Conservation (phyloP, 2,329 filamentous ascomycete genomes). For the Lasiodiplodia citricola region DNA sequence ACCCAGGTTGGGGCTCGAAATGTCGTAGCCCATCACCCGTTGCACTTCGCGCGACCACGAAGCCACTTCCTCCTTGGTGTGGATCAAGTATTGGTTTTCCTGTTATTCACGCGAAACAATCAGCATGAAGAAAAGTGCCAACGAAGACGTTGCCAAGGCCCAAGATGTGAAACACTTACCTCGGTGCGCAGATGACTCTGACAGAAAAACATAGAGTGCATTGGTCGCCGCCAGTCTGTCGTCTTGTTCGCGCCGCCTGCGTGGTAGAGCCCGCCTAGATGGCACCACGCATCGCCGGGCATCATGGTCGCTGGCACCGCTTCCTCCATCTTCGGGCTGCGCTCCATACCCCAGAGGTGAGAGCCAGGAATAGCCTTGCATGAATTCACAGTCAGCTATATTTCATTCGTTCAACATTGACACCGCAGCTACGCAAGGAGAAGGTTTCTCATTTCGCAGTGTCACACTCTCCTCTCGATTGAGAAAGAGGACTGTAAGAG, state of each 20-base stretch:
- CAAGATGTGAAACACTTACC: neutral
- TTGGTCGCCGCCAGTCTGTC: constrained; percentile 25
- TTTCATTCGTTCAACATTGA: neutral
- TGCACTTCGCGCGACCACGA: constrained; percentile 15
- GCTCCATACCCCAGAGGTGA: constrained; percentile 49
- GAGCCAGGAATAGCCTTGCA: constrained; percentile 45
- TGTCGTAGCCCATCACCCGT: constrained; percentile 20
- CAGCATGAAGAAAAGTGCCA: neutral
- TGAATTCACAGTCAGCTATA: neutral
- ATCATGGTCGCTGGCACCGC: constrained; percentile 48
- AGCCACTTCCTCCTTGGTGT: constrained; percentile 20
- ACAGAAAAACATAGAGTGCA: constrained; percentile 27
- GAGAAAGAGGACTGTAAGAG: neutral
- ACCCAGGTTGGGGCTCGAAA: constrained; percentile 27
- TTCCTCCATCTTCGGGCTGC: constrained; percentile 45
- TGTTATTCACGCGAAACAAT: neutral
- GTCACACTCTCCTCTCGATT: neutral
- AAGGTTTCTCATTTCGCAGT: neutral
- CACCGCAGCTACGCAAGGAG: neutral
- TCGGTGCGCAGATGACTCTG: constrained; percentile 14
- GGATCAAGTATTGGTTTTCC: constrained; percentile 25
- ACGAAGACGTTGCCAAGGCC: neutral
- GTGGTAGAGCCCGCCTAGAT: constrained; percentile 49
- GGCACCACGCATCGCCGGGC: constrained; percentile 48
- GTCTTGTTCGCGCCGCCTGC: constrained; percentile 48